Evolutionary conservation across 257 asterid species (phyloP), one percentile per base, ranked within the genome.

Genomic region (Penstemon davidsonii): DNA sequence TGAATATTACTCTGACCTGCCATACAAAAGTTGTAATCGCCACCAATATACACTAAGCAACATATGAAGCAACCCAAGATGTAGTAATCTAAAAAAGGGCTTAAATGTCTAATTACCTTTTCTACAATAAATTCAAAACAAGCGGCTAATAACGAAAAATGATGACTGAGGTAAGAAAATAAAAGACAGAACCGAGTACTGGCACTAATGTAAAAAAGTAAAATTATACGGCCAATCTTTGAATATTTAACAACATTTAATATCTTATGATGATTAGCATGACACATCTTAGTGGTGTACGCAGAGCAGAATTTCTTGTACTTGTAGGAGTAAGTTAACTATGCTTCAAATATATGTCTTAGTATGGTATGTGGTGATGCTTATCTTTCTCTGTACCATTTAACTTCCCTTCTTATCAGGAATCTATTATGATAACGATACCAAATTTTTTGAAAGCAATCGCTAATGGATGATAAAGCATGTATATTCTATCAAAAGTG

Each of bases 1-100:
- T 78, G 82, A 90, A 80, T 71, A 93, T 84, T 67, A 90, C 96
- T 82, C 81, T 93, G 72, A 93, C 96, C 99, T 93, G 68, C 63
- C 42, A 71, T 60, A 60, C 40, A 61, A 70, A 77, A 73, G 61
- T 55, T 70, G 61, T 47, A 67, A 57, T 18, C 49, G n/a, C 7
- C 38, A 54, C 7, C 38, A 54, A 73, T 40, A 57, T 53, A 39
- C 18, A 59, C 56, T 51, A 40, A 55, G 45, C 18, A 47, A 63
- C 49, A 47, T 12, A 65, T 8, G 50, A 49, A 36, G 64, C n/a
- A 60, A 41, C 55, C 60, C 38, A 65, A 55, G 12, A 1, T 49
- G 5, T 43, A 37, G 63, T 15, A 54, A 61, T 18, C 50, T 54
- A 9, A 56, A 12, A 65, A 66, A 33, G 44, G n/a, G 50, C 56